Evolutionary conservation across 2,329 filamentous ascomycete genomes (phyloP), one percentile per base, ranked within the genome.

Genomic region (Cladosporium sp.): DNA sequence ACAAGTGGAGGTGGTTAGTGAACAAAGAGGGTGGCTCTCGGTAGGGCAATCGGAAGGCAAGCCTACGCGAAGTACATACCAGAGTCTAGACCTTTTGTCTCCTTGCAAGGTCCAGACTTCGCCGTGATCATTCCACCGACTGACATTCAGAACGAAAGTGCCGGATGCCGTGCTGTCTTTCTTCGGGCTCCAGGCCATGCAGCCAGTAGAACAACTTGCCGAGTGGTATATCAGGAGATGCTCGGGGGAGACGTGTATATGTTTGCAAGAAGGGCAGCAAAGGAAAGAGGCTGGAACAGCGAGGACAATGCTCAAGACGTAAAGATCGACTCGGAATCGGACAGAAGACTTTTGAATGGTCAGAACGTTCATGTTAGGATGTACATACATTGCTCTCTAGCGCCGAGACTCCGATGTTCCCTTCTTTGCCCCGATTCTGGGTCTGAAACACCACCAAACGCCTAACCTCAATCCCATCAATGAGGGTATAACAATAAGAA

Each of bases 241-340:
- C 48, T 49, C 43, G 59, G 58, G 53, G 48, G 58, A 46, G 8
- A 56, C 36, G 30, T 63, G 59, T 10, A 23, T 21, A n/a, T 46
- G 39, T 8, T 21, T 54, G 51, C 51, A 46, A 46, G n/a, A 21
- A 46, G 18, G 18, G 26, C 2, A 11, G 51, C 21, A 30, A 58
- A 58, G 39, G 46, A 53, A 60, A 58, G 56, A 58, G 63, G 60
- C 46, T 61, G 63, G 66, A 34, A 66, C 56, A 66, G 54, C 28
- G 34, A 30, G 64, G 39, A 66, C 60, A 63, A 63, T 53, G 49
- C 30, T 26, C 34, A 21, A n/a, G 48, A 32, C 25, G 4, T 54
- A 11, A 32, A 28, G 21, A 32, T 36, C 58, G 28, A 28, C 58
- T 36, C 28, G 28, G 21, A 7, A 51, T 49, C 43, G 30, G 16